Base-by-base conservation (phyloP, 164 flowering plant species). In the Magnolia officinalis region DNA sequence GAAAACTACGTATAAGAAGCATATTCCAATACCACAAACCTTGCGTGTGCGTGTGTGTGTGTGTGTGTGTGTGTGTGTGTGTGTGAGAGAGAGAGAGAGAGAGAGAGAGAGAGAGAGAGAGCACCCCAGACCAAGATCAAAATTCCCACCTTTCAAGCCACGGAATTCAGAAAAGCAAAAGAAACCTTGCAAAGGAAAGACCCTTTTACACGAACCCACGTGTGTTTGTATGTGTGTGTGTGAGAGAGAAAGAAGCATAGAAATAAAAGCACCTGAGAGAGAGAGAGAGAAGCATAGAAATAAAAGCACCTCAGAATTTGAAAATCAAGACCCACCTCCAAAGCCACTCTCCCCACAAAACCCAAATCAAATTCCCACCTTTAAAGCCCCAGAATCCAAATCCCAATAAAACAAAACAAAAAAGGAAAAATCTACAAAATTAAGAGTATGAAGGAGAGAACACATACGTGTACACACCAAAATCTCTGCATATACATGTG, bases 261-360 rank as follows among this genome's bases (percentile, higher is more conserved):
- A 31, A 4, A 31, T 31, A 2, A 24, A 24, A 24, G 16, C 59
- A 55, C 59, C 59, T 55, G 45, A 37, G 45, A 37, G 45, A 37
- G 45, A 37, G 45, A 37, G 45, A 37, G 45, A 37, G 6, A 4
- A 4, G 45, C 29, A 26, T 26, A 37, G 0, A 37, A 5, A 37
- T 37, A 3, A 26, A 26, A 26, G 18, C 61, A 55, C 61, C 61
- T 55, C 61, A 16, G 64, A 50, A 51, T 67, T 49, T 16, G 63
- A 31, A 51, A 51, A 68, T 6, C 71, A 50, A 72, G 23, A 52
- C 50, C 74, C 74, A 72, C 63, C 63, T 72, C 74, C 63, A 52
- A 72, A 72, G 11, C 23, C 45, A 8, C 55, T 50, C 55, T 24
- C 19, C 37, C 10, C n/a, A 55, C 63, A 72, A 70, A 55, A 51